Evolutionary conservation across 202 grass and related monocot species (phyloP).

Genomic region (Setaria italica): DNA sequence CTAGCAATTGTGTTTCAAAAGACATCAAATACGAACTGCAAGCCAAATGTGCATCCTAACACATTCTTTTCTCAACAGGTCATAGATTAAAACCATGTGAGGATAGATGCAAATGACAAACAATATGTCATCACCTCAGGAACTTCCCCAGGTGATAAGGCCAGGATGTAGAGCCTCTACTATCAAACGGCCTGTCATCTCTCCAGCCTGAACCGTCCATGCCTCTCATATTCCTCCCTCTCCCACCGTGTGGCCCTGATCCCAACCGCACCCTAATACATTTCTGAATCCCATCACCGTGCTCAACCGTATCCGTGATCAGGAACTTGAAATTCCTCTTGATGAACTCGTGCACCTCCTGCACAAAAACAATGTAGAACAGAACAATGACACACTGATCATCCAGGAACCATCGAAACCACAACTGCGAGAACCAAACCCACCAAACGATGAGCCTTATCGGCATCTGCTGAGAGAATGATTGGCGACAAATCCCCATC

Average conservation of each 20-base stretch:
- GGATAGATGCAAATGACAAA: background rate
- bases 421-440: conserved; percentile 34
- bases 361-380: conserved; percentile 19
- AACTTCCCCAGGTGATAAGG: conserved; percentile 78
- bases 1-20: background rate
- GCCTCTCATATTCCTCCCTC: conserved; percentile 57
- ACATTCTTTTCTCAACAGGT: background rate
- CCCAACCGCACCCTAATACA: conserved; percentile 78
- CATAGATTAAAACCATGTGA: background rate
- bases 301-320: conserved; percentile 81
- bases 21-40: background rate
- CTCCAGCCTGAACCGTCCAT: conserved; percentile 47
- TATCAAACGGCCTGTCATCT: conserved; percentile 80
- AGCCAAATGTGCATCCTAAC: conserved; percentile 12
- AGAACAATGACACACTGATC: background rate
- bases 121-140: conserved; percentile 60
- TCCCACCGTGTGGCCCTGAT: conserved; percentile 39
- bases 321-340: conserved; percentile 94
- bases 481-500: conserved; percentile 58
- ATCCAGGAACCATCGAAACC: conserved; percentile 2
- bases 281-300: conserved; percentile 69
- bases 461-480: conserved; percentile 70
- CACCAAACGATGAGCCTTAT: conserved; percentile 83
- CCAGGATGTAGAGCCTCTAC: conserved; percentile 82
- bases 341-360: conserved; percentile 96